Base-by-base conservation (phyloP, 768 basidiomycete genomes). In the Mycena latifolia region DNA sequence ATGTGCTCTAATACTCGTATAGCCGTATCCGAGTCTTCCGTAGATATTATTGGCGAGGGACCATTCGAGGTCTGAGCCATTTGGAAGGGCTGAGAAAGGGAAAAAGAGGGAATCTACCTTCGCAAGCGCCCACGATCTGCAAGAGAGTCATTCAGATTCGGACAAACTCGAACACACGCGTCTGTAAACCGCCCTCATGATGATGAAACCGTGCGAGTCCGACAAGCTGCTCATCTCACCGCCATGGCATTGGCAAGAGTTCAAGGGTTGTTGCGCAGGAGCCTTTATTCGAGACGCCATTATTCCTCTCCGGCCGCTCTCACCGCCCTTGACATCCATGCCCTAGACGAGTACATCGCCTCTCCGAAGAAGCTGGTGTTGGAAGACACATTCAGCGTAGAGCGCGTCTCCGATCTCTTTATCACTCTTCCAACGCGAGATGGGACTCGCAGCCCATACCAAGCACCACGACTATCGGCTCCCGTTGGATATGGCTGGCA, bases 341-440 rank as follows among this genome's bases (percentile, higher is more conserved):
- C 75, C 12, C 82, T 86, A 55, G 85, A 90, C 74, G 74, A 77
- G 45, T 91, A 89, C 88, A 88, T 87, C 55, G 74, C 76, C 33
- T 76, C 81, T 29, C 81, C 84, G 11, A 86, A 85, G 67, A 77
- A 77, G 18, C 79, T 86, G 61, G 71, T 77, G 18, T 75, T 87
- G 37, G 67, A 77, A 7, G 89, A 91, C 70, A 81, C 83, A 2
- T 77, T 92, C 57, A 80, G 81, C 57, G 74, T 81, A 22, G 87
- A 87, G n/a, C 88, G 84, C 64, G 80, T 91, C 68, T 82, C 87
- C 22, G 87, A 90, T 72, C 83, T 92, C 45, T 90, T 85, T 72
- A 79, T 88, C 69, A 91, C 91, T 27, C 81, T 92, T n/a, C 90
- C 91, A 3, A 91, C 91, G 7, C 87, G 90, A 70, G 89, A 91